These are phyloP conservation scores for Scutellaria galericulata DNA, from an alignment of 257 asterid species.

Conservation along the genomic window DNA sequence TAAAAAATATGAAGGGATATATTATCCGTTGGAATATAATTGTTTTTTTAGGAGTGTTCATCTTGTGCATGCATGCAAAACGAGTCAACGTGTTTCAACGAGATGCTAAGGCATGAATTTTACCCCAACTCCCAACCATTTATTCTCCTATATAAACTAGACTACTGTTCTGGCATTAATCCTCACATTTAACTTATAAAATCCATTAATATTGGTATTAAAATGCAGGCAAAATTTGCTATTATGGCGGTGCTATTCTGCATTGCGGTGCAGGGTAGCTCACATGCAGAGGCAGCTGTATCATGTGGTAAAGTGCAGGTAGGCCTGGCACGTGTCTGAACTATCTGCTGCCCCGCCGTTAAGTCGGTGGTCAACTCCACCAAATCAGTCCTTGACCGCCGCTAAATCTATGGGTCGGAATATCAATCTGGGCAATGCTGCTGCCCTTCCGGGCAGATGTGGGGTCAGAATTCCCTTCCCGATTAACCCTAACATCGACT, in stretches of 20 bases:
- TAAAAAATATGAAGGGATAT: too few relatives aligned
- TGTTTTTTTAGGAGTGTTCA: too few relatives aligned
- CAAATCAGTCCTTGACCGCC: conserved; percentile 29
- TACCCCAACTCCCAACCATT: conserved; percentile 33
- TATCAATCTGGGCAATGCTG: conserved; percentile 36
- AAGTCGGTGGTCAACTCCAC: conserved; percentile 33
- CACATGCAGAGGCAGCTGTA: conserved; percentile 17
- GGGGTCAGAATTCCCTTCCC: conserved; percentile 34
- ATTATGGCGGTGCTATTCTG: conserved; percentile 8
- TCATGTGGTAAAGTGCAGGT: conserved; percentile 31
- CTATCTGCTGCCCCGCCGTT: conserved; percentile 36
- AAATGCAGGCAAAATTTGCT: conserved; percentile 24
- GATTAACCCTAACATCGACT: conserved; percentile 39
- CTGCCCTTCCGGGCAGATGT: conserved; percentile 36
- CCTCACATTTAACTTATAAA: too few relatives aligned
- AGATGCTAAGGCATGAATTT: conserved; percentile 9
- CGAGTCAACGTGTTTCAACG: conserved; percentile 14
- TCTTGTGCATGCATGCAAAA: conserved; percentile 35
- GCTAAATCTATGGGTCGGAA: conserved; percentile 1
- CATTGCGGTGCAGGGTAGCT: conserved; percentile 23
- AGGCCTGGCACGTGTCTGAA: conserved; percentile 33
- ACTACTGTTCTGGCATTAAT: too few relatives aligned
- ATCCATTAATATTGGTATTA: too few relatives aligned
- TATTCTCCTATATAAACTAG: not conserved
- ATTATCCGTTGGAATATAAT: too few relatives aligned